Percentiles rank a stretch among this genome's conserved stretches.
phyloP scores from a whole-genome alignment of 2,329 filamentous ascomycete genomes.

The Aspergillus sp. region DNA sequence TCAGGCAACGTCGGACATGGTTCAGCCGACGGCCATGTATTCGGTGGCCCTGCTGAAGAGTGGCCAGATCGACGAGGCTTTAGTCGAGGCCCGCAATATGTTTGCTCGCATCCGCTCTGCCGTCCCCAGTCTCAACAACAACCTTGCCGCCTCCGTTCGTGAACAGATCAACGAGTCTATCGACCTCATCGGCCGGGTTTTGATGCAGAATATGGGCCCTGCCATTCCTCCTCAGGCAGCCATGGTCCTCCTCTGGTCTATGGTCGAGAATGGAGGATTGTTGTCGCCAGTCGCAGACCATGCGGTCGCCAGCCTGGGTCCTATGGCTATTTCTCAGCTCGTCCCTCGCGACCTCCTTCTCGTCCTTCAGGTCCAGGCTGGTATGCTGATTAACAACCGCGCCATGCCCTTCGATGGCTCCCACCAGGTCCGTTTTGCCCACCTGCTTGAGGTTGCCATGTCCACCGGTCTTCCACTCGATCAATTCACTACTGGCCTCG shows the following conservation, averaged over 20 bases:
- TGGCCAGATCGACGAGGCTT: constrained; percentile 73
- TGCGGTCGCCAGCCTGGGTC: constrained; percentile 53
- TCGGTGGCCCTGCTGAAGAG: constrained; percentile 79
- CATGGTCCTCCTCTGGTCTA: constrained; percentile 56
- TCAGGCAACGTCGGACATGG: constrained; percentile 57
- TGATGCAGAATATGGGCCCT: constrained; percentile 45
- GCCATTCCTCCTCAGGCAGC: constrained; percentile 49
- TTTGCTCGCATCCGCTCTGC: constrained; percentile 71
- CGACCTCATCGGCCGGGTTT: constrained; percentile 58
- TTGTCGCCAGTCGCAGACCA: constrained; percentile 55
- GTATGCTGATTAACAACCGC: constrained; percentile 35
- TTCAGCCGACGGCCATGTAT: constrained; percentile 88
- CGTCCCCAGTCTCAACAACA: constrained; percentile 41
- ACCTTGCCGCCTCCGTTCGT: constrained; percentile 48
- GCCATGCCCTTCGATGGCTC: constrained; percentile 47
- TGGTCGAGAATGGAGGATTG: constrained; percentile 59
- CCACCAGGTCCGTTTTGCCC: constrained; percentile 54
- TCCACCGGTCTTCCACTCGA: constrained; percentile 49
- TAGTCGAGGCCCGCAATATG: constrained; percentile 75
- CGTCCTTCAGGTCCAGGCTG: constrained; percentile 54
- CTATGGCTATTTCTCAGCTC: constrained; percentile 53
- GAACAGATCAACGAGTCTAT: constrained; percentile 85
- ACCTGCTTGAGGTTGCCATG: constrained; percentile 54
- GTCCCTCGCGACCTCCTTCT: constrained; percentile 47
- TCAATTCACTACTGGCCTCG: constrained; percentile 48